Evolutionary conservation across 2,329 filamentous ascomycete species (phyloP).

Genomic region (Pseudopithomyces chartarum): DNA sequence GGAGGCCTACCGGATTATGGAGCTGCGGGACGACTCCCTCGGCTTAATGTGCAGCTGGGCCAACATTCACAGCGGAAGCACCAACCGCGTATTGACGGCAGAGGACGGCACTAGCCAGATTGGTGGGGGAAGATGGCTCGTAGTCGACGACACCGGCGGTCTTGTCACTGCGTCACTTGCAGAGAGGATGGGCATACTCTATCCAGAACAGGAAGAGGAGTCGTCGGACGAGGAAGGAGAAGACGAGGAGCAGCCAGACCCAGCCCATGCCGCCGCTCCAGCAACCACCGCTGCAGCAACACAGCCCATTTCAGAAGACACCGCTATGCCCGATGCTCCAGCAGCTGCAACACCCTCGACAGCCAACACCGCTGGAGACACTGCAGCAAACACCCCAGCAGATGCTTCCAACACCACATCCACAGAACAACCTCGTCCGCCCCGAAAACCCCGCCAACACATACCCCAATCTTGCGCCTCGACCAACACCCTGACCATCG

Average conservation of each 20-base stretch:
- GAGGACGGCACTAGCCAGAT: conserved; percentile 42
- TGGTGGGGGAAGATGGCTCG: conserved; percentile 71
- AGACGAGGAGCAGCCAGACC: neutral
- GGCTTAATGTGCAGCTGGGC: conserved; percentile 85
- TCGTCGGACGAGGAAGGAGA: conserved; percentile 7
- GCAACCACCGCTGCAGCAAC: conserved; percentile 6
- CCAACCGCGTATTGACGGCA: conserved; percentile 32
- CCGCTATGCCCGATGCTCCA: conserved; percentile 20
- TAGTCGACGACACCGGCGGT: conserved; percentile 86
- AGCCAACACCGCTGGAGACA: neutral
- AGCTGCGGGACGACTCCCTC: conserved; percentile 82
- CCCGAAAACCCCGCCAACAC: conserved; percentile 35
- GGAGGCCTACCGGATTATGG: conserved; percentile 80
- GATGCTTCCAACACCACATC: conserved; percentile 9
- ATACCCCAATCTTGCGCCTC: conserved; percentile 65
- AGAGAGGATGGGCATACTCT: conserved; percentile 84
- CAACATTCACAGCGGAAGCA: conserved; percentile 79
- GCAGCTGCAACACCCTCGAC: conserved; percentile 3
- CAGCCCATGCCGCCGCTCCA: conserved; percentile 5
- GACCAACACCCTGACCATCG: conserved; percentile 77
- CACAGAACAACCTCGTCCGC: conserved; percentile 24
- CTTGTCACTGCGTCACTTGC: conserved; percentile 82
- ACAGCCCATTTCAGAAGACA: conserved; percentile 18
- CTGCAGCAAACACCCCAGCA: conserved; percentile 10
- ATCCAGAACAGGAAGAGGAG: conserved; percentile 51